Evolutionary conservation across 1,139 yeast species (phyloP), one percentile per base, ranked within the genome.

Genomic region (Magnusiomyces fungicola): DNA sequence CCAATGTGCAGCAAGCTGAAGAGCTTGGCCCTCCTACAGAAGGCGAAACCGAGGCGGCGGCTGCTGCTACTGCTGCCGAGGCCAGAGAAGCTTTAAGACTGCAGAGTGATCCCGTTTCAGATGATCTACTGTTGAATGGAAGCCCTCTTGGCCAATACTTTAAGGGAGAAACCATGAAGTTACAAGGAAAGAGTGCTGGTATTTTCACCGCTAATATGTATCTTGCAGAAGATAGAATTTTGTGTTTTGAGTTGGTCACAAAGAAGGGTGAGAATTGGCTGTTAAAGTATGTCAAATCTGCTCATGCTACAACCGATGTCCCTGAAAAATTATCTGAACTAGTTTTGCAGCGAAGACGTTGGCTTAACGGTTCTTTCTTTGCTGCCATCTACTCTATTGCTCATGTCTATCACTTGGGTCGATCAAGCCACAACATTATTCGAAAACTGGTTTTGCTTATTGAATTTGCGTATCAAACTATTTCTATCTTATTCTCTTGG

Each of bases 361-460:
- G 95, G 95, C 73, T 85, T 52, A 85, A 85, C 64, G 95, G 95
- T 23, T 83, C 94, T 3, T 79, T 85, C 62, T 85, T 85, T 65
- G 94, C 95, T 0, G 90, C 90, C 2, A 73, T 83, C 44, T 85
- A 85, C 63, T 79, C 92, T 1, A 76, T 82, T 46, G 77, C 80
- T 57, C 92, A 84, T 61, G 80, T 83, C 72, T 79, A 81, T 51
- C 73, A 78, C 51, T 76, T 85, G 46, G 85, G 90, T 89, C 68
- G 75, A 45, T 78, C 88, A 0, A 70, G 78, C 49, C 95, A 85
- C 64, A 75, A 83, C 3, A 62, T 84, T 40, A 54, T 73, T 6
- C 71, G 94, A 43, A 82, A 82, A 60, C 59, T 83, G 45, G 69
- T 80, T 58, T 69, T 85, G 46, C 88, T 83, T 59, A 57, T 84